These are phyloP conservation scores for Metschnikowia arizonensis DNA, from an alignment of 805 yeast species.

Conservation along the genomic window DNA sequence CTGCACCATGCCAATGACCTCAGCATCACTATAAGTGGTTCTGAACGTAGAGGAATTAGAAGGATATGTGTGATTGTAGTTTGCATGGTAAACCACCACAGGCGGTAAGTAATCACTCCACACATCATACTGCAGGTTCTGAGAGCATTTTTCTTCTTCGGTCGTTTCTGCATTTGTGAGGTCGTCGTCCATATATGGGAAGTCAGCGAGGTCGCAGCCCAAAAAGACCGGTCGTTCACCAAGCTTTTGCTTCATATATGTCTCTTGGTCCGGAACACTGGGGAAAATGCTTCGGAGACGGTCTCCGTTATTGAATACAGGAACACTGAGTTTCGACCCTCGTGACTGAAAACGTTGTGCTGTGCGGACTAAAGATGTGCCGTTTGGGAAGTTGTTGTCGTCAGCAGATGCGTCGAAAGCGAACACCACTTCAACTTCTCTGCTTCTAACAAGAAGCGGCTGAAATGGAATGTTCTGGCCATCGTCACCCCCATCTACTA, in stretches of 20 bases:
- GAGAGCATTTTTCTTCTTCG: slow-evolving; percentile 8
- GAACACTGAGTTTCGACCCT: slow-evolving; percentile 6
- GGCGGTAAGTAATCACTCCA: slow-evolving; percentile 44
- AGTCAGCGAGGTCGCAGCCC: slow-evolving; percentile 41
- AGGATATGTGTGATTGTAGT: slow-evolving; percentile 35
- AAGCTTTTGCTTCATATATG: slow-evolving; percentile 19
- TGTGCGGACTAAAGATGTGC: slow-evolving; percentile 45
- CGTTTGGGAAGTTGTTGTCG: slow-evolving; percentile 52
- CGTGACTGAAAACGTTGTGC: slow-evolving; percentile 29
- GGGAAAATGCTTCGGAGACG: slow-evolving; percentile 26
- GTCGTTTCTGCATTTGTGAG: neutral
- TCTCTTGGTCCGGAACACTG: slow-evolving; percentile 28
- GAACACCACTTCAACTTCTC: slow-evolving; percentile 38
- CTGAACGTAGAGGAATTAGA: slow-evolving; percentile 62
- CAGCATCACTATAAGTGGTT: slow-evolving; percentile 43
- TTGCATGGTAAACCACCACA: slow-evolving; percentile 49
- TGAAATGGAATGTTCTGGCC: slow-evolving; percentile 47
- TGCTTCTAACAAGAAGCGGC: slow-evolving; percentile 34
- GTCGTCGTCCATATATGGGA: slow-evolving; percentile 15
- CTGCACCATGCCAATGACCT: slow-evolving; percentile 41
- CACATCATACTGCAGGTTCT: neutral
- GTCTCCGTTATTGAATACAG: slow-evolving; percentile 5
- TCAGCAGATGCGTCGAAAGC: slow-evolving; percentile 51
- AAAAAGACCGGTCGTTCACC: slow-evolving; percentile 34
- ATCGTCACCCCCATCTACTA: slow-evolving; percentile 49